These are phyloP conservation scores for Hysterangium stoloniferum DNA, from an alignment of 768 basidiomycete genomes.

Conservation along the genomic window DNA sequence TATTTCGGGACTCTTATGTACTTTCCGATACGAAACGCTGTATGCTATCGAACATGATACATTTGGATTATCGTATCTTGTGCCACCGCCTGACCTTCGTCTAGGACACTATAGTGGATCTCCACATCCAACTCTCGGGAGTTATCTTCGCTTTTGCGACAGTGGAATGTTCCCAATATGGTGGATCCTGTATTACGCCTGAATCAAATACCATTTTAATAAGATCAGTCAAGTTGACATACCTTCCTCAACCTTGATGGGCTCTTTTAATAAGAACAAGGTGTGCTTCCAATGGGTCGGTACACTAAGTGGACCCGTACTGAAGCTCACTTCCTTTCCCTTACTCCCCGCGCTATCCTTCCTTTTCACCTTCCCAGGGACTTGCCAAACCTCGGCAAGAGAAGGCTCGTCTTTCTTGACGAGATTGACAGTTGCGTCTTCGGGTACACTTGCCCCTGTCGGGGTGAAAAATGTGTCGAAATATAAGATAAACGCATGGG, in stretches of 20 bases:
- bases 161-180: conserved; percentile 75
- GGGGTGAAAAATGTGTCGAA: conserved; percentile 91
- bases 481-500: conserved; percentile 80
- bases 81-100: conserved; percentile 23
- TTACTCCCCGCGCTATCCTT: conserved; percentile 31
- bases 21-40: neutral
- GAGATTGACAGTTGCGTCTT: conserved; percentile 44
- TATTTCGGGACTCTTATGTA: neutral
- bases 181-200: conserved; percentile 44
- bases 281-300: conserved; percentile 99
- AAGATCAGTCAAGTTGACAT: conserved; percentile 14
- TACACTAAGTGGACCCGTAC: conserved; percentile 80
- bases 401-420: conserved; percentile 50
- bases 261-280: conserved; percentile 74
- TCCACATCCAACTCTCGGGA: conserved; percentile 87
- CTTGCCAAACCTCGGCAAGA: conserved; percentile 75
- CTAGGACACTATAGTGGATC: conserved; percentile 63
- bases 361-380: conserved; percentile 53
- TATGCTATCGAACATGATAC: conserved; percentile 63
- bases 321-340: conserved; percentile 57
- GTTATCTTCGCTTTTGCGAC: conserved; percentile 72
- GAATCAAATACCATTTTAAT: neutral
- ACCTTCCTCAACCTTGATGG: conserved; percentile 73
- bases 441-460: conserved; percentile 44
- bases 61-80: conserved; percentile 60